Percentiles rank a stretch among this genome's conserved stretches.
phyloP scores from a whole-genome alignment of 73 alveolate genomes.

The Paramecium biaurelia region DNA sequence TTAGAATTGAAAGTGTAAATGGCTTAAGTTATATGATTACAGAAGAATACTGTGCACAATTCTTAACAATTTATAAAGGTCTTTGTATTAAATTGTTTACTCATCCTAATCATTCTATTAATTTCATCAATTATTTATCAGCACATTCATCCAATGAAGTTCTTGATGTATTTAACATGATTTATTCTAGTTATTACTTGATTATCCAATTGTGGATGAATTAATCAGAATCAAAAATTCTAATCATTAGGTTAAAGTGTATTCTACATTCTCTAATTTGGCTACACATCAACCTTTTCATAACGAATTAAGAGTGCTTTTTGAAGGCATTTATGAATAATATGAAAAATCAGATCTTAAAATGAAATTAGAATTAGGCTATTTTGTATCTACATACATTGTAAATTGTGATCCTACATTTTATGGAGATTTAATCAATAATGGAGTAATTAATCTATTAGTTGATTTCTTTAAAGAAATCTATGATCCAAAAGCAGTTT shows the following conservation, averaged over 20 bases:
- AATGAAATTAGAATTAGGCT: not conserved
- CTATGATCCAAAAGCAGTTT: not conserved
- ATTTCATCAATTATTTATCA: not conserved
- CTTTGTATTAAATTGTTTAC: not conserved
- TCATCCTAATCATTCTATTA: not conserved
- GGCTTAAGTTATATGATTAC: not conserved
- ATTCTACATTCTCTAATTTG: not conserved
- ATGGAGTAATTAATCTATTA: not conserved
- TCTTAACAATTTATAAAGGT: not conserved
- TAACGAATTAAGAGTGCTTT: not conserved
- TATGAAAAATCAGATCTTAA: not conserved
- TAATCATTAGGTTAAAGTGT: not conserved
- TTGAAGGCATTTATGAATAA: not conserved
- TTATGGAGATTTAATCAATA: not conserved
- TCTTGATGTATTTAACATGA: not conserved
- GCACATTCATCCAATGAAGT: not conserved
- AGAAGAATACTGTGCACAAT: not conserved
- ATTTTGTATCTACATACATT: not conserved
- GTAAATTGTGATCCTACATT: not conserved
- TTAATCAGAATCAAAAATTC: not conserved
- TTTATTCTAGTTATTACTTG: not conserved
- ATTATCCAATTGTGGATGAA: not conserved
- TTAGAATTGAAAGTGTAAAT: not conserved
- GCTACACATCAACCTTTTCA: not conserved
- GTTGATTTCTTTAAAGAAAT: not conserved